These are phyloP conservation scores for Yamadazyma epiphylla DNA, from an alignment of 1,139 yeast species.

Conservation along the genomic window DNA sequence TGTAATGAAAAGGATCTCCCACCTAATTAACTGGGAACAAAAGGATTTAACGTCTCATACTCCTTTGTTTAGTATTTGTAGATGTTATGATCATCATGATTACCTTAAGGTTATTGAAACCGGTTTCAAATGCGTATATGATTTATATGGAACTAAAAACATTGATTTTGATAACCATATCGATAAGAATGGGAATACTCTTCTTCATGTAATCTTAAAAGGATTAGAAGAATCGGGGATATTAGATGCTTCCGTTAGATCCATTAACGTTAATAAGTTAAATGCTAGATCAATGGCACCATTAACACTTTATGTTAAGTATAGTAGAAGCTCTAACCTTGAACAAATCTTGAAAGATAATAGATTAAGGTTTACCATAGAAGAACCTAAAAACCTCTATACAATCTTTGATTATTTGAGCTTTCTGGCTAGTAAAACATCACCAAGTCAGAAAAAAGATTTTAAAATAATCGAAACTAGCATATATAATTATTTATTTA, in stretches of 20 bases:
- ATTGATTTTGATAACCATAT: constrained; percentile 58
- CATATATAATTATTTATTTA: constrained; percentile 38
- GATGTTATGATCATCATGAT: constrained; percentile 76
- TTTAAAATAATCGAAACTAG: constrained; percentile 35
- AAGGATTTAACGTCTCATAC: constrained; percentile 71
- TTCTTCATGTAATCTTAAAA: constrained; percentile 64
- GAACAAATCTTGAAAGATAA: constrained; percentile 41
- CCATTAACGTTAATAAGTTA: constrained; percentile 57
- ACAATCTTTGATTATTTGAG: constrained; percentile 40
- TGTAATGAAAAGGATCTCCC: constrained; percentile 54
- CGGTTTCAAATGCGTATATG: constrained; percentile 44
- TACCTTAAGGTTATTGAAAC: constrained; percentile 49
- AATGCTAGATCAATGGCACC: constrained; percentile 67
- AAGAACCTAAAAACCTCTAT: constrained; percentile 42
- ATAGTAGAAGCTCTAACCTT: constrained; percentile 61
- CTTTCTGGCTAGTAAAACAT: constrained; percentile 28
- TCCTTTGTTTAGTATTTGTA: constrained; percentile 69
- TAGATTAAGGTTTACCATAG: constrained; percentile 39
- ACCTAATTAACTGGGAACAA: constrained; percentile 63
- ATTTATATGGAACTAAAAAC: constrained; percentile 29
- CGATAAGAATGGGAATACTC: constrained; percentile 70
- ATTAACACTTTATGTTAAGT: constrained; percentile 65
- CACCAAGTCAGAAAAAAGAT: constrained; percentile 24
- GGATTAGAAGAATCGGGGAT: constrained; percentile 38
- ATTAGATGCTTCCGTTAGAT: constrained; percentile 25